A percentile compares a stretch with the other conserved stretches of the same genome.
Conservation (phyloP, 441 rosid genomes). For the Gossypium gossypioides region DNA sequence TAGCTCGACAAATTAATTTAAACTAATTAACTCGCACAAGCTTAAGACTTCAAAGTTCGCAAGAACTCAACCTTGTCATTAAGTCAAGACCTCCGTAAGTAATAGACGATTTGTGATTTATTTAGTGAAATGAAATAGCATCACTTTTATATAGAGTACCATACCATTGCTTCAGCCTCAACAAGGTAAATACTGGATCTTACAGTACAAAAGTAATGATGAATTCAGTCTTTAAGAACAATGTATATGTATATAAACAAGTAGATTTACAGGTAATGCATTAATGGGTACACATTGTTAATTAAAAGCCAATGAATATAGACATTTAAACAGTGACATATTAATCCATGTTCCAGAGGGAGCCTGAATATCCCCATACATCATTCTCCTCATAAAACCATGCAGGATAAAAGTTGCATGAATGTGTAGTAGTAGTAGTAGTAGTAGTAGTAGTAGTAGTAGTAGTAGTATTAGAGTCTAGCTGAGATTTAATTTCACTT, state of each 20-base stretch:
- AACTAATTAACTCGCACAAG: too few species aligned
- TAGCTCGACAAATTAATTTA: too few species aligned
- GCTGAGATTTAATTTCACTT: constrained; percentile 18
- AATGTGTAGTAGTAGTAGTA: background rate
- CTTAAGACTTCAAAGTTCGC: too few species aligned
- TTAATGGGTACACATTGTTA: background rate
- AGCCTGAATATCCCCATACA: constrained; percentile 31
- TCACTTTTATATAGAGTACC: background rate
- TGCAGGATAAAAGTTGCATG: constrained; percentile 17
- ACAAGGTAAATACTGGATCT: too few species aligned
- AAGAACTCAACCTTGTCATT: too few species aligned
- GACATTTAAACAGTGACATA: background rate
- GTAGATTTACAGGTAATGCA: background rate
- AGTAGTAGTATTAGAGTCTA: background rate
- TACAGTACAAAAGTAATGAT: background rate
- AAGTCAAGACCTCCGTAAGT: too few species aligned
- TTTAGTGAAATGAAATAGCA: background rate
- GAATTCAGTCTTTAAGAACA: background rate
- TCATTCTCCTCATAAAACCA: constrained; percentile 31
- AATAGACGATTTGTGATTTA: too few species aligned
- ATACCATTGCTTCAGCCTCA: too few species aligned
- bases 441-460: too few species aligned
- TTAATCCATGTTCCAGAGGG: constrained; percentile 44
- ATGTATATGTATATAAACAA: background rate
- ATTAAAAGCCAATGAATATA: background rate